Base-by-base conservation (phyloP, 2,329 filamentous ascomycete species). In the Cladosporium oxysporum region DNA sequence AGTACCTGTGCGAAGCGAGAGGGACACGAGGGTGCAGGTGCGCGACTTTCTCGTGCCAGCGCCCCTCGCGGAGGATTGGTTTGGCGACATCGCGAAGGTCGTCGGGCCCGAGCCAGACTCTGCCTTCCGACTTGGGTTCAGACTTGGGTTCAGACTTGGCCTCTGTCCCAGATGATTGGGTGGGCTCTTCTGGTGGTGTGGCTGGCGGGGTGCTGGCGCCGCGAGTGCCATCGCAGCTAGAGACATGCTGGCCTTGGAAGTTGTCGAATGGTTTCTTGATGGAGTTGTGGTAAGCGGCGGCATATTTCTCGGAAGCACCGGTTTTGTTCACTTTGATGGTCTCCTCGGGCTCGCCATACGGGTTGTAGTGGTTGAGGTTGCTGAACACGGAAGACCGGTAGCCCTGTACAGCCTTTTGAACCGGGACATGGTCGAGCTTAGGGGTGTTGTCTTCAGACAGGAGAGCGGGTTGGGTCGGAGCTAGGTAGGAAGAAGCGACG, bases 1-100 rank as follows among this genome's bases (percentile, higher is more conserved):
- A 76, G 70, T 77, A 78, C 23, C 76, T 69, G 35, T 71, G 70
- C 1, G 58, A 35, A 1, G 69, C 63, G n/a, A 73, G 62, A 5
- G 33, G 8, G 35, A 14, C 16, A 10, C 16, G 16, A 14, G 61
- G 10, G 67, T 47, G 64, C 35, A 74, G 65, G 21, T 65, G 60
- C 1, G 74, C 72, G 35, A 70, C 50, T n/a, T 47, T 63, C 8
- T 63, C 50, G 61, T 63, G 61, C 61, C 61, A 63, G 49, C 50
- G 61, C 50, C 16, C 7, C 18, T 63, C 61, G 61, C 50, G 33
- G 10, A 23, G 14, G 26, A 63, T 5, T 23, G 61, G 65, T n/a
- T 47, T 23, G 21, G 57, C 68, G 58, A 71, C 53, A 64, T 74
- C 69, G 33, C 69, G 69, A 53, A 67, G 66, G 55, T 69, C 37